phyloP scores from a whole-genome alignment of 139 green algal genomes.

The Chlamydomonas sphaeroides region DNA sequence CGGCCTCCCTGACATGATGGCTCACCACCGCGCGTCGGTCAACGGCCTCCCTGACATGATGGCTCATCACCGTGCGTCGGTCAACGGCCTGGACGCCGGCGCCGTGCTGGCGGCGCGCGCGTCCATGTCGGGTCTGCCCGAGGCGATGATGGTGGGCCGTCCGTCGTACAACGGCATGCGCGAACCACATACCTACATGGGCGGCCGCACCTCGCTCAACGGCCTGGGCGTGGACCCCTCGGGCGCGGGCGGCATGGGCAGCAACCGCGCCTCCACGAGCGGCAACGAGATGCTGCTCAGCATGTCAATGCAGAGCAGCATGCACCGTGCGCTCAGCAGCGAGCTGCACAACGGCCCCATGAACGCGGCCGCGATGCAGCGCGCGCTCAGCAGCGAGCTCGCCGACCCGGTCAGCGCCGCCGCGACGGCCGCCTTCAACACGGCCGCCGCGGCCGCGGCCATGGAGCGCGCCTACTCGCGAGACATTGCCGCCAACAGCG shows the following conservation, averaged over 20 bases:
- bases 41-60: too few relatives aligned
- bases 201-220: conserved; percentile 10
- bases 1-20: not conserved
- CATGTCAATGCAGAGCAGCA: conserved; percentile 10
- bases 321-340: conserved; percentile 8
- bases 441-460: not conserved
- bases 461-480: conserved; percentile 34
- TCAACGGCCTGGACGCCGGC: conserved; percentile 6
- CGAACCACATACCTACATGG: not conserved
- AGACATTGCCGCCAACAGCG: not conserved
- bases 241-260: not conserved
- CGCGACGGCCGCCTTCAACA: not conserved
- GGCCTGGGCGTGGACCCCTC: not conserved
- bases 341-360: not conserved
- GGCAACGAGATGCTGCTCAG: conserved; percentile 17
- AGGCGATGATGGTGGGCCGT: not conserved
- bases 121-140: not conserved
- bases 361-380: conserved; percentile 22
- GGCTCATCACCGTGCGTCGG: not conserved
- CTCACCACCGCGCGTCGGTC: too few relatives aligned
- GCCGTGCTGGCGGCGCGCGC: conserved; percentile 3
- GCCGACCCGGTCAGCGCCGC: not conserved
- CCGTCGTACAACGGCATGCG: conserved; percentile 7
- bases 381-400: conserved; percentile 2
- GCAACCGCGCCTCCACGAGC: not conserved